Percentiles rank a stretch among this genome's conserved stretches.
Evolutionary conservation across 108 stramenopile species (phyloP).

Genomic region (Hondaea fermentalgiana): DNA sequence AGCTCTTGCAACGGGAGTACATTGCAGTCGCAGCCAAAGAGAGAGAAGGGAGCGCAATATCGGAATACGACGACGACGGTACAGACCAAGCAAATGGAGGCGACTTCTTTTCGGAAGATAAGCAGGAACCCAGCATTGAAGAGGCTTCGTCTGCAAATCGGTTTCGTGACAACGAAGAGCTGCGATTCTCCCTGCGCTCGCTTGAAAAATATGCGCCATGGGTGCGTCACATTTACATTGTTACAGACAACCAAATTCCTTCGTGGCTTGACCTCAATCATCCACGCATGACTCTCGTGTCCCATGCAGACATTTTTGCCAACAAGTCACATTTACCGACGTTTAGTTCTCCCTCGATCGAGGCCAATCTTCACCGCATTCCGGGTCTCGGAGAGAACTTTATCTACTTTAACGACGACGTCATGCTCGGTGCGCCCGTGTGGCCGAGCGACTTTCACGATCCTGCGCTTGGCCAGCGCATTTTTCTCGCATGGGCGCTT

Average conservation of each 20-base stretch:
- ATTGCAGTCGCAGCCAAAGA: neutral
- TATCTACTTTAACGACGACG: constrained; percentile 57
- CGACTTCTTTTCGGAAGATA: neutral
- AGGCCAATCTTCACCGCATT: constrained; percentile 41
- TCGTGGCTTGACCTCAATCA: constrained; percentile 32
- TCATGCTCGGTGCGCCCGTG: constrained; percentile 33
- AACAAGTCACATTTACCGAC: constrained; percentile 20
- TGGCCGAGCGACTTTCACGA: constrained; percentile 39
- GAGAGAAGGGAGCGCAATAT: neutral
- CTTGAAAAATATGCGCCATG: constrained; percentile 52
- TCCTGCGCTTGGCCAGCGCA: neutral
- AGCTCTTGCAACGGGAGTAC: neutral
- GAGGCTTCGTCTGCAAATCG: constrained; percentile 26
- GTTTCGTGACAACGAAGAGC: constrained; percentile 43
- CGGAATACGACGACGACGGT: no score
- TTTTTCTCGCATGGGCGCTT: constrained; percentile 43
- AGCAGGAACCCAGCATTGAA: neutral
- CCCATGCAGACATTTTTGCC: constrained; percentile 40
- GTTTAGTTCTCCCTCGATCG: constrained; percentile 46
- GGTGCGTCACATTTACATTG: constrained; percentile 45
- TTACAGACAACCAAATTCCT: constrained; percentile 49
- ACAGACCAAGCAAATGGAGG: no score
- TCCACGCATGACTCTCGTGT: constrained; percentile 22
- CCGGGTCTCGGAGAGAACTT: constrained; percentile 31
- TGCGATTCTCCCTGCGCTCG: constrained; percentile 48